Base-by-base conservation (phyloP, 2,329 filamentous ascomycete genomes). In the Leptodontidium sp. region DNA sequence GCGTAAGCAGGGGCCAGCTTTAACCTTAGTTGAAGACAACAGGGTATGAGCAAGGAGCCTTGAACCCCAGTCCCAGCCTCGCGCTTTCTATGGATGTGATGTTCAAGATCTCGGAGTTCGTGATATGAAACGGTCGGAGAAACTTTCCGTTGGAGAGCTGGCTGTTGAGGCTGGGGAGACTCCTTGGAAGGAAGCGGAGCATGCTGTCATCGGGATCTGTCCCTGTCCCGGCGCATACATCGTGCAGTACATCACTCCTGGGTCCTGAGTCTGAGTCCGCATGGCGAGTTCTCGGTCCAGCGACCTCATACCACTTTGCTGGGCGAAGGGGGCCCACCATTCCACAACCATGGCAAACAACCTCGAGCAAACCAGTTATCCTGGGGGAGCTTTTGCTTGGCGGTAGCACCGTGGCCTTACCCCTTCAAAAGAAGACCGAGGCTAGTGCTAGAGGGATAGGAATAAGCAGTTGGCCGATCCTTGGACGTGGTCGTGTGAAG, bases 81-180 rank as follows among this genome's bases (percentile, higher is more conserved):
- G 58, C 24, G 24, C 38, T 26, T n/a, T 17, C 11, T 29, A 32
- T 32, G 17, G 8, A 17, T 50, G 7, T n/a, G 45, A 43, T 62
- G 6, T 32, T 62, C 43, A 50, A 62, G 45, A 50, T 49, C 45
- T 50, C 29, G 40, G 43, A 62, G 59, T 62, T 62, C 59, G 59
- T 62, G 59, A 61, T 11, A 45, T 32, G 40, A 58, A 58, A 40
- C 55, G 35, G 55, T 32, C 55, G 55, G 29, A 58, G 29, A 57
- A 12, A 15, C 55, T 58, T 58, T 17, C 55, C 35, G 55, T 12
- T 24, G 53, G 53, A 35, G 45, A 47, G 45, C 4, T 17, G 45
- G 15, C 15, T 2, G 14, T 17, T 47, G 45, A n/a, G n/a, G 45
- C n/a, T 6, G n/a, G n/a, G 43, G 45, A 47, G n/a, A 40, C 35